Conservation (phyloP, 2,329 filamentous ascomycete genomes). For the Nothopassalora personata region DNA sequence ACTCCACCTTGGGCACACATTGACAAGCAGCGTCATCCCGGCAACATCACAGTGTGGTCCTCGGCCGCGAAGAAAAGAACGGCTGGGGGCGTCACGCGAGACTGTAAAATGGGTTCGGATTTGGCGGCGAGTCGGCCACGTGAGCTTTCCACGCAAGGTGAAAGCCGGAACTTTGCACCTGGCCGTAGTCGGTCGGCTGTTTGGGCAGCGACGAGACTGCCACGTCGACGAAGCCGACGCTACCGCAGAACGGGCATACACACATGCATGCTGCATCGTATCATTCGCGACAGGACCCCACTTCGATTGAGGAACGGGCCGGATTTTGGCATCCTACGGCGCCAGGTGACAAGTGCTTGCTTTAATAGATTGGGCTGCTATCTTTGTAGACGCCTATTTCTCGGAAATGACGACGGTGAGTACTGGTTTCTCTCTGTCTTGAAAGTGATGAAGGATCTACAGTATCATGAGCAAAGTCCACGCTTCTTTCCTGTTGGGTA, state of each 20-base stretch:
- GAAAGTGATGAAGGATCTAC: not conserved
- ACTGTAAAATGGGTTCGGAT: not conserved
- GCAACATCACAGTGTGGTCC: not conserved
- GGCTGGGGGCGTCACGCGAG: not conserved
- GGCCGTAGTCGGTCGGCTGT: not conserved
- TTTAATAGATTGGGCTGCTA: not conserved
- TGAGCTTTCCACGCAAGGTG: not conserved
- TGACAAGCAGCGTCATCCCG: not conserved
- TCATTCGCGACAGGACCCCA: not conserved
- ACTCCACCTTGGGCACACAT: not conserved
- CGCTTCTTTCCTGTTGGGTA: not conserved
- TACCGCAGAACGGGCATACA: not conserved
- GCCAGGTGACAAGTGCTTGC: not conserved
- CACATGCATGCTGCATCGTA: not conserved
- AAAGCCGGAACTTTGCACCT: not conserved
- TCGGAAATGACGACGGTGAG: not conserved
- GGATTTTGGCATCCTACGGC: not conserved
- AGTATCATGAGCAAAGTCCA: not conserved
- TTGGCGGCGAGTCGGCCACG: not conserved
- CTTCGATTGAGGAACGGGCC: not conserved
- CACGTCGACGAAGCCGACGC: not conserved
- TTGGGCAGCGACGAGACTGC: constrained; percentile 1
- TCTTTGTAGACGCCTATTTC: not conserved
- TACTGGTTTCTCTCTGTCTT: not conserved
- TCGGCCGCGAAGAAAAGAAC: too few relatives aligned